Evolutionary conservation across 164 flowering plant species (phyloP).

Genomic region (Tetracentron sinense): DNA sequence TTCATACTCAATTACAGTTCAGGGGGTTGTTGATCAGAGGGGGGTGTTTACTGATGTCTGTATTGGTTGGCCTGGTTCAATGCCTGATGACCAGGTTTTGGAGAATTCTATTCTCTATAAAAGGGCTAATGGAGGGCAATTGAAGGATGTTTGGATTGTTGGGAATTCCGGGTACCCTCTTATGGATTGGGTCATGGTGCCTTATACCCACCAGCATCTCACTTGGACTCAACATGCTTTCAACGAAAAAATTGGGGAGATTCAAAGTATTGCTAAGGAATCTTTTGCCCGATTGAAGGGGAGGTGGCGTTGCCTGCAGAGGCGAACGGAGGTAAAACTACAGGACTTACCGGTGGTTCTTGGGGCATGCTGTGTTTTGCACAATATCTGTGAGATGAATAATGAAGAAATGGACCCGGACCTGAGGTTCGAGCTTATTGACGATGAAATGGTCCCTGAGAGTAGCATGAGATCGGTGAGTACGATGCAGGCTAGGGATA

Average conservation of each 20-base stretch:
- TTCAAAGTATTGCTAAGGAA: constrained; percentile 43
- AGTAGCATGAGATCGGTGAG: constrained; percentile 33
- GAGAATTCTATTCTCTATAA: constrained; percentile 60
- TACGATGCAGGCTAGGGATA: constrained; percentile 55
- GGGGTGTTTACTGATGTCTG: constrained; percentile 77
- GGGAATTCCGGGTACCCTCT: constrained; percentile 58
- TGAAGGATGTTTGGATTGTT: constrained; percentile 54
- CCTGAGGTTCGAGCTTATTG: constrained; percentile 42
- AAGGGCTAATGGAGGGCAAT: constrained; percentile 39
- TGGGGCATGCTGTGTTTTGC: constrained; percentile 81
- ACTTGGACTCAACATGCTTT: constrained; percentile 83
- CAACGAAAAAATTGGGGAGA: constrained; percentile 53
- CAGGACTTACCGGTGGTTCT: constrained; percentile 77
- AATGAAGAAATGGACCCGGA: constrained; percentile 51
- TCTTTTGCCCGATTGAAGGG: constrained; percentile 64
- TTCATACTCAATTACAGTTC: constrained; percentile 76
- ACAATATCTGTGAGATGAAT: constrained; percentile 72
- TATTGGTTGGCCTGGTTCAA: constrained; percentile 85
- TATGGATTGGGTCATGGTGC: constrained; percentile 73
- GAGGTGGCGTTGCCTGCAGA: constrained; percentile 80
- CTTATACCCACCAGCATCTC: constrained; percentile 58
- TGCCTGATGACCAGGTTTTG: constrained; percentile 63
- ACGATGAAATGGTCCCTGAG: constrained; percentile 62
- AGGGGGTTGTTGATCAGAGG: constrained; percentile 59
- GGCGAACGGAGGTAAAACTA: constrained; percentile 77